Base-by-base conservation (phyloP, 495 filamentous ascomycete genomes). In the Cercophora samala region DNA sequence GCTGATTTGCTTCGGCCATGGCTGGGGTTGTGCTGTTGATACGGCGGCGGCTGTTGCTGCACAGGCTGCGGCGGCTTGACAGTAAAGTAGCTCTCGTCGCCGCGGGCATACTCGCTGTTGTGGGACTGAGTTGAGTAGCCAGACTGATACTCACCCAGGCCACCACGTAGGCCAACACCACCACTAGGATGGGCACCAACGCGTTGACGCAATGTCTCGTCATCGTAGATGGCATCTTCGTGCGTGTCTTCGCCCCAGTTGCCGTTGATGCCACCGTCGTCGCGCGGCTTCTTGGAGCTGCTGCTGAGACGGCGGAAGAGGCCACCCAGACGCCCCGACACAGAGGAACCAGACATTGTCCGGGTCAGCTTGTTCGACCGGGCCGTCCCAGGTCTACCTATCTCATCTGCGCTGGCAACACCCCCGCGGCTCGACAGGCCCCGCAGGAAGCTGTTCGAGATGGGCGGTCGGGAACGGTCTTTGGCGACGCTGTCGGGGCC, bases 251-350 rank as follows among this genome's bases (percentile, higher is more conserved):
- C 60, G 22, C 78, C 79, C 82, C 81, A 83, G 24, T 68, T 74
- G 0, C 82, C 83, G 66, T 86, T 84, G 66, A 86, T 84, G 26
- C 84, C 82, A 22, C 80, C 81, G 60, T 79, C 78, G 32, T 84
- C 80, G 0, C 73, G 69, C 0, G 68, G 66, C 5, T 60, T 71
- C 9, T 80, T 77, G 17, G 74, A 77, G 23, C 81, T 86, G 37
- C 82, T 81, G 61, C 85, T 80, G 11, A 88, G 82, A 1, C 75
- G 72, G 25, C 79, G 67, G 60, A 91, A 82, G 15, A 90, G 78
- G 19, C 83, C 80, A 11, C 81, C 80, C 8, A 78, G 19, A 2
- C 64, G 64, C 15, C 75, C 69, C 32, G 68, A 65, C 61, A 73
- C 62, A 23, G 72, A 72, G 0, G 74, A 70, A 3, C 68, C 66